phyloP scores from a whole-genome alignment of 192 early-diverging fungal species.

The Chytriomyces confervae region DNA sequence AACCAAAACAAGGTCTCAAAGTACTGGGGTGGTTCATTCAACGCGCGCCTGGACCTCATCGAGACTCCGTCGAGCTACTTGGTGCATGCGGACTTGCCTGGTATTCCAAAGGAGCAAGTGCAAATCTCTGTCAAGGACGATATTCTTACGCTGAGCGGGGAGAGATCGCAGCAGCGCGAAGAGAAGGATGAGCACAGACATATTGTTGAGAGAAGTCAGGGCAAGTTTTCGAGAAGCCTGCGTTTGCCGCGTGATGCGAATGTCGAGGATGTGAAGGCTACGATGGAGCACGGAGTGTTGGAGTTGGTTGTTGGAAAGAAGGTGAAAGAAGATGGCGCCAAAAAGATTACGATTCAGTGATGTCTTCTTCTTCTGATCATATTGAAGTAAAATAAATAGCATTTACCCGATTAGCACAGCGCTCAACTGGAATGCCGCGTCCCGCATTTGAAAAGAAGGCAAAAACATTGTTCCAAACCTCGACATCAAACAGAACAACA shows the following conservation, averaged over 20 bases:
- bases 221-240: slow-evolving; percentile 42
- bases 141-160: slow-evolving; percentile 45
- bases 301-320: slow-evolving; percentile 46
- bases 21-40: slow-evolving; percentile 16
- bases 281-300: slow-evolving; percentile 51
- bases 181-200: slow-evolving; percentile 40
- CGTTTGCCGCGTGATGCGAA: slow-evolving; percentile 48
- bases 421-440: too few species aligned
- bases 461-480: too few species aligned
- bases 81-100: slow-evolving; percentile 47
- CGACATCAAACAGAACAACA: too few species aligned
- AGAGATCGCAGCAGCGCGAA: slow-evolving; percentile 43
- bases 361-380: background rate
- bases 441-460: too few species aligned
- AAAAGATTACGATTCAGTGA: slow-evolving; percentile 36
- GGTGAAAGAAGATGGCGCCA: slow-evolving; percentile 20
- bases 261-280: slow-evolving; percentile 37
- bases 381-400: background rate
- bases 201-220: slow-evolving; percentile 46
- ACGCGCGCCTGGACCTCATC: slow-evolving; percentile 43
- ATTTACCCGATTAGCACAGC: background rate
- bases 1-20: background rate
- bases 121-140: slow-evolving; percentile 39
- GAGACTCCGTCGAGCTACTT: slow-evolving; percentile 41
- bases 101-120: slow-evolving; percentile 46